Base-by-base conservation (phyloP, 164 flowering plant species). In the Piper betle region DNA sequence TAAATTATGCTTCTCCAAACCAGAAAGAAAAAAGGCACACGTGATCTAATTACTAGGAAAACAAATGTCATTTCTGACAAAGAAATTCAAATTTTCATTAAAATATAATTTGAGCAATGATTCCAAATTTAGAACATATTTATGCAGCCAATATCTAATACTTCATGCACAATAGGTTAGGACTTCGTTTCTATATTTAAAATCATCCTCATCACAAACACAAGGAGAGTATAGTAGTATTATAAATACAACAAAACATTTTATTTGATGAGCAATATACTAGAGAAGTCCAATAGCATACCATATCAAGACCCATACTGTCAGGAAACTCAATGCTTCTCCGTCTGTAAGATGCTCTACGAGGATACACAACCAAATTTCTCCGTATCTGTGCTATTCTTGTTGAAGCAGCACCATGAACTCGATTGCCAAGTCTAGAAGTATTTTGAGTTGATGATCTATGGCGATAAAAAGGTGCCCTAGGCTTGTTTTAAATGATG, bases 251-350 rank as follows among this genome's bases (percentile, higher is more conserved):
- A 46, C 15, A 6, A 10, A 46, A 46, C 15, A 6, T 46, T 6
- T 10, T 2, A 12, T 6, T 10, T 46, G 50, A 6, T 46, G 50
- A 46, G 15, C 9, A 46, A 15, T 46, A 46, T 12, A 46, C 15
- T 46, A 46, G 3, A 46, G 10, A 10, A 46, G 1, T 10, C 15
- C 57, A 61, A 55, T 52, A 37, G 40, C 41, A 67, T 87, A 92
- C 98, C 91, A 64, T 80, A 55, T 92, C 96, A 55, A 85, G 18
- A 75, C 80, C 84, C 96, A 90, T 84, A 68, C 71, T 64, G 25
- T 78, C 16, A 50, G 94, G 97, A 74, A 93, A 90, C 38, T 54
- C 66, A 5, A 75, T 16, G 63, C 60, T 68, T 54, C 81, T 77
- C 25, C 59, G 72, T 46, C 75, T 64, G 39, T 79, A 55, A 62